These are phyloP conservation scores for Vitis amurensis DNA, from an alignment of 164 flowering plant genomes.

Conservation along the genomic window DNA sequence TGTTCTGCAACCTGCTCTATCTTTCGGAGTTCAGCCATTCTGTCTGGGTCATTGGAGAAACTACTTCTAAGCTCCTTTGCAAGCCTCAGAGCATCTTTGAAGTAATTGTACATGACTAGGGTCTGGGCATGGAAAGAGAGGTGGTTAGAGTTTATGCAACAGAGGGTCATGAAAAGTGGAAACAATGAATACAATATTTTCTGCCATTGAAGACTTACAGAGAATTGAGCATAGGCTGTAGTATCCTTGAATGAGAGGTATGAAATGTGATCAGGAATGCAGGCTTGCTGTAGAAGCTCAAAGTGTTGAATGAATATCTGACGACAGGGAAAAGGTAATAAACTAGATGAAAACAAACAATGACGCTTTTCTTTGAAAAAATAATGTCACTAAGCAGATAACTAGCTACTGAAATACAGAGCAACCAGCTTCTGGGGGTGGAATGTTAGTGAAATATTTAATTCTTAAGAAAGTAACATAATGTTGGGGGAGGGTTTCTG, in stretches of 20 bases:
- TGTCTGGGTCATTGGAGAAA: conserved; percentile 70
- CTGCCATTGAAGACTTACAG: conserved; percentile 50
- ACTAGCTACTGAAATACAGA: too few species aligned
- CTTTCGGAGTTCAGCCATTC: conserved; percentile 65
- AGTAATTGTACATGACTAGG: conserved; percentile 62
- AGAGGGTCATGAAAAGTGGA: background rate
- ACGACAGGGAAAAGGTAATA: background rate
- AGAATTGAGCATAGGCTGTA: conserved; percentile 50
- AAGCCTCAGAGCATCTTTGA: conserved; percentile 83
- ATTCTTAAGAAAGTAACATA: too few species aligned
- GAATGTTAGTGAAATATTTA: too few species aligned
- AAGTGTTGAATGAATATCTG: conserved; percentile 95
- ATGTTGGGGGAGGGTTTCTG: too few species aligned
- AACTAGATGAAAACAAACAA: background rate
- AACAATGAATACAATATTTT: background rate
- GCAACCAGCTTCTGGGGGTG: too few species aligned
- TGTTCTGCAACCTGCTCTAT: conserved; percentile 94
- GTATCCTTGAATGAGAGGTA: conserved; percentile 64
- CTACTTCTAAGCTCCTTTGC: conserved; percentile 71
- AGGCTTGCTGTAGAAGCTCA: conserved; percentile 86
- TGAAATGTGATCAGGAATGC: conserved; percentile 70
- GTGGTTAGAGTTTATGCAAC: too few species aligned
- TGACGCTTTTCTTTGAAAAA: too few species aligned
- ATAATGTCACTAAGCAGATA: too few species aligned
- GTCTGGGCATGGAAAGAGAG: conserved; percentile 35